Base-by-base conservation (phyloP, 1,284 basidiomycete species). In the Xerocomus nothofagi region DNA sequence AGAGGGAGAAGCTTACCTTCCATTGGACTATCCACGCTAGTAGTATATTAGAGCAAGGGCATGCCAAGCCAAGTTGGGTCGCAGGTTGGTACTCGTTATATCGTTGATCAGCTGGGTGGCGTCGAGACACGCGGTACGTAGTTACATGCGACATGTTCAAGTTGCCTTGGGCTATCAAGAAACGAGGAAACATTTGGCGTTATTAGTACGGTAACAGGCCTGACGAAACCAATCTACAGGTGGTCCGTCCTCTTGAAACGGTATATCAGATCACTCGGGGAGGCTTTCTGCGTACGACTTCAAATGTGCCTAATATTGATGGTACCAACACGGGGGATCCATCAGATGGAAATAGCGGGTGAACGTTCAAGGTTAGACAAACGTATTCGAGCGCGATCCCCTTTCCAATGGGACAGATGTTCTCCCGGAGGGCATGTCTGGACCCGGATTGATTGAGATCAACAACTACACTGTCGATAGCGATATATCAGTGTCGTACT, bases 391-490 rank as follows among this genome's bases (percentile, higher is more conserved):
- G 75, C 1, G 91, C 89, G 23, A 72, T 73, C 92, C 93, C 72
- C 50, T 78, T 74, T 9, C 83, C 84, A 20, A 84, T 77, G 1
- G 90, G 91, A 67, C 93, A 89, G 44, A 94, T 83, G 58, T 93
- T 93, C 56, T 92, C 87, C 43, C 92, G 80, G 20, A 97, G 73
- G 3, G 87, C 87, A 1, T 67, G 63, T 94, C 74, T 49, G 88
- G 78, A 32, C 74, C 80, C 62, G 96, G 95, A 23, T 98, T 93
- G 63, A 98, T 98, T 6, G 90, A 88, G 39, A 98, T 81, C 24
- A 79, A 74, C 17, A 79, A 87, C 11, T 86, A 80, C 43, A 88
- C 86, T 88, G 51, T 33, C 32, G 14, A 27, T 14, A n/a, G 8
- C 1, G 3, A 33, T 9, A 9, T 4, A 5, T 50, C 8, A 44